Conservation (phyloP, 225 moss, liverwort and hornwort species). For the Straminergon stramineum region DNA sequence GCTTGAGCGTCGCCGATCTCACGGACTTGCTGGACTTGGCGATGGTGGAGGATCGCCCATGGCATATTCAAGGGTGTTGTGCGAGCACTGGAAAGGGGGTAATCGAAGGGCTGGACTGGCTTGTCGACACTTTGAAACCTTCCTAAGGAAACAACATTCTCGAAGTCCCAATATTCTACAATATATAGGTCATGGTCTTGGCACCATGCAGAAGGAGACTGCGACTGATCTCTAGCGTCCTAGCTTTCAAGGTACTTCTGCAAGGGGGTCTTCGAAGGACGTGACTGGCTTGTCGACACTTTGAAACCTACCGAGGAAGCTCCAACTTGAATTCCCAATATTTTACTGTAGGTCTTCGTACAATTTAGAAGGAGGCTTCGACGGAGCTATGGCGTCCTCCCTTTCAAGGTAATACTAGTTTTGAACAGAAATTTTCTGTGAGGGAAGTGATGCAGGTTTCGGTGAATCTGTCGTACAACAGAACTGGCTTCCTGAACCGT, state of each 20-base stretch:
- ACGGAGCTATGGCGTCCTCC: constrained; percentile 18
- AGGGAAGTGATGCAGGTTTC: constrained; percentile 7
- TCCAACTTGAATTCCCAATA: too few relatives aligned
- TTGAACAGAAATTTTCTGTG: background rate
- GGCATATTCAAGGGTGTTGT: constrained; percentile 36
- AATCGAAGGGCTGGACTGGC: constrained; percentile 31
- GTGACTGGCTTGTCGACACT: constrained; percentile 14
- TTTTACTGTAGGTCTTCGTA: background rate
- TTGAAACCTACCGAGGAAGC: background rate
- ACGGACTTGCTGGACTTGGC: constrained; percentile 26
- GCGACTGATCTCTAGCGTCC: background rate
- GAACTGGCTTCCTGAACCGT: background rate
- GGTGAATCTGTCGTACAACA: background rate
- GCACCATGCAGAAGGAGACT: background rate
- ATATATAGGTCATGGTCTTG: background rate
- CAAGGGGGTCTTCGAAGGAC: constrained; percentile 9
- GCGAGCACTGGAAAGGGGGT: constrained; percentile 15
- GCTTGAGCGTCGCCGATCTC: constrained; percentile 4
- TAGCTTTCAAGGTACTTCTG: background rate
- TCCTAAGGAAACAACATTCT: background rate
- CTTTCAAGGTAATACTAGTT: background rate
- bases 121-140: constrained; percentile 11
- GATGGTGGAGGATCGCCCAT: constrained; percentile 9
- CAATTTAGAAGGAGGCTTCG: background rate
- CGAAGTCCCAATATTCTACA: background rate